Conservation (phyloP, 257 asterid genomes). For the Haberlea rhodopensis region DNA sequence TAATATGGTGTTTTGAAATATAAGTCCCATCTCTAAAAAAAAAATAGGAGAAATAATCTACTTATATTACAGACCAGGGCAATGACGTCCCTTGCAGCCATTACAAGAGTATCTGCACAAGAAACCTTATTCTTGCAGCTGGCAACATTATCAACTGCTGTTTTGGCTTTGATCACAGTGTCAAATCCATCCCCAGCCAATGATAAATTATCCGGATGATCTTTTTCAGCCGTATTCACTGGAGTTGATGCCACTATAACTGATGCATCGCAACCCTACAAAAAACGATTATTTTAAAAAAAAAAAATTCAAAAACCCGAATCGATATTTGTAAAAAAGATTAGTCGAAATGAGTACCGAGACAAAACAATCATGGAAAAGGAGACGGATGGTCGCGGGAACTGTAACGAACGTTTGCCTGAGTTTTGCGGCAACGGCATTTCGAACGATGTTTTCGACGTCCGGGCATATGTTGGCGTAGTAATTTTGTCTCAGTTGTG, state of each 20-base stretch:
- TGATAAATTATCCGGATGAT: too few species aligned
- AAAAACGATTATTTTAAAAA: background rate
- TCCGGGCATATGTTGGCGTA: slow-evolving; percentile 53
- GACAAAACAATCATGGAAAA: slow-evolving; percentile 77
- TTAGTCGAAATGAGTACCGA: slow-evolving; percentile 31
- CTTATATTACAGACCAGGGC: too few species aligned
- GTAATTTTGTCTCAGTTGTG: slow-evolving; percentile 46
- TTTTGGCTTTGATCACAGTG: slow-evolving; percentile 60
- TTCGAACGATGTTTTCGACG: slow-evolving; percentile 49
- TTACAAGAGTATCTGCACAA: slow-evolving; percentile 62
- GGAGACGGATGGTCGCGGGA: too few species aligned
- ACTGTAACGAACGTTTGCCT: too few species aligned
- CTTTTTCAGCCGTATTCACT: too few species aligned
- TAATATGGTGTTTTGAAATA: too few species aligned
- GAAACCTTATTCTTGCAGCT: slow-evolving; percentile 58
- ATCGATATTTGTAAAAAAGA: background rate
- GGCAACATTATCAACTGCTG: slow-evolving; percentile 77
- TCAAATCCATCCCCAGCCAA: too few species aligned
- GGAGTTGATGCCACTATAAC: slow-evolving; percentile 72
- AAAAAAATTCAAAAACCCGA: background rate
- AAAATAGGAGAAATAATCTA: too few species aligned
- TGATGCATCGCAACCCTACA: slow-evolving; percentile 82
- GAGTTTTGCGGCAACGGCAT: slow-evolving; percentile 41
- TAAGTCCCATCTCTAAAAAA: too few species aligned
- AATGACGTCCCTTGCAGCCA: slow-evolving; percentile 73